Evolutionary conservation across 257 asterid species (phyloP), one percentile per base, ranked within the genome.

Genomic region (Agastache rugosa): DNA sequence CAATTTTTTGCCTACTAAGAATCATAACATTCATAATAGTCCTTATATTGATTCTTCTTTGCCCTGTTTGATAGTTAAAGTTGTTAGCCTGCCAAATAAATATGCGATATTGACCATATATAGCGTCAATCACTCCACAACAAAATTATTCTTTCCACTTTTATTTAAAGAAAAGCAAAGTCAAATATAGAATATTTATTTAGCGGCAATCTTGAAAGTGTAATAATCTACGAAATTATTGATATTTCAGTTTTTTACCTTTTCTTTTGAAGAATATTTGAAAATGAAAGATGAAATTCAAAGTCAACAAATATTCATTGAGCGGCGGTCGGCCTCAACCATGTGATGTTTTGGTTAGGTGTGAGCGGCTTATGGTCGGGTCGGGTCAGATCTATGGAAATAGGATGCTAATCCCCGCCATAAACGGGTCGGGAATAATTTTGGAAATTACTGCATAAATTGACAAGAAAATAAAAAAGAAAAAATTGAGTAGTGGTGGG

Each of bases 71-170:
- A 58, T 0, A 48, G 54, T 64, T 29, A 63, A 68, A 5, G 12
- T 17, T 25, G 29, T 16, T 60, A 50, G 58, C 39, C 39, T 59
- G 51, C 67, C 53, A 6, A 59, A 42, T 63, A 56, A 4, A 3
- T 3, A 47, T 67, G 73, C 39, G 60, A 72, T 22, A 42, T 71
- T 25, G 62, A 69, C 14, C 65, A 6, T 7, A 17, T 2, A 17
- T 12, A 53, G 77, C 90, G 66, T 17, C 79, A 83, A 81, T 86
- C 88, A 72, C 87, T 83, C 83, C 78, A 25, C n/a, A 71, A 78
- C 23, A 67, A 34, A 12, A 22, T 9, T 51, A 50, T 29, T 50
- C 61, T 29, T 47, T 73, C 1, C 27, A 14, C 44, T 61, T 47
- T 56, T 25, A 8, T 25, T 8, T 29, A 9, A 23, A 14, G 2